These are phyloP conservation scores for Solanum peruvianum DNA, from an alignment of 257 asterid genomes.

Conservation along the genomic window DNA sequence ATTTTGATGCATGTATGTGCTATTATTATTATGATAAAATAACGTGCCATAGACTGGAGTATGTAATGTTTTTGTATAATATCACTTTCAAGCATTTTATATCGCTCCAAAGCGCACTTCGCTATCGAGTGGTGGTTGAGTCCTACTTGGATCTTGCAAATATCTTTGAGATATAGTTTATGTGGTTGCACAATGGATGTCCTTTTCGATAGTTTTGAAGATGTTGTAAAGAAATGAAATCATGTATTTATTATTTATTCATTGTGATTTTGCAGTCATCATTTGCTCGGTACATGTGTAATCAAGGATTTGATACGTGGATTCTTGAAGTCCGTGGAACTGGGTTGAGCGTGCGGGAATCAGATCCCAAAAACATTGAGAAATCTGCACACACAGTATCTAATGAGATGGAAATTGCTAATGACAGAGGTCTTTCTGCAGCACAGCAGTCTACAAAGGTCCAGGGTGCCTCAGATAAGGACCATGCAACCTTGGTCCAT, in stretches of 20 bases:
- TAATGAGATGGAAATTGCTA: constrained; percentile 46
- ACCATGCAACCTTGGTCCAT: constrained; percentile 20
- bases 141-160: neutral
- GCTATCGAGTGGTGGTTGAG: neutral
- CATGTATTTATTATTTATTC: neutral
- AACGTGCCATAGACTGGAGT: neutral
- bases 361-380: constrained; percentile 48
- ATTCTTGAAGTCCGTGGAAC: constrained; percentile 95
- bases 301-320: constrained; percentile 98
- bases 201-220: neutral
- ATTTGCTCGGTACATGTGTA: constrained; percentile 96
- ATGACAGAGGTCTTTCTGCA: constrained; percentile 22
- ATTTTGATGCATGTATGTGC: neutral
- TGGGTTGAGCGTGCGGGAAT: constrained; percentile 60
- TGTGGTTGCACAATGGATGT: neutral
- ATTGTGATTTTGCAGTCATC: constrained; percentile 54
- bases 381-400: constrained; percentile 44
- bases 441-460: constrained; percentile 22
- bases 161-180: neutral
- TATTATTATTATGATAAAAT: neutral
- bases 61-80: neutral
- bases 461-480: constrained; percentile 17
- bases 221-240: neutral
- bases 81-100: neutral
- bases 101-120: neutral